Evolutionary conservation across 257 asterid species (phyloP).

Genomic region (Nicotiana paniculata): DNA sequence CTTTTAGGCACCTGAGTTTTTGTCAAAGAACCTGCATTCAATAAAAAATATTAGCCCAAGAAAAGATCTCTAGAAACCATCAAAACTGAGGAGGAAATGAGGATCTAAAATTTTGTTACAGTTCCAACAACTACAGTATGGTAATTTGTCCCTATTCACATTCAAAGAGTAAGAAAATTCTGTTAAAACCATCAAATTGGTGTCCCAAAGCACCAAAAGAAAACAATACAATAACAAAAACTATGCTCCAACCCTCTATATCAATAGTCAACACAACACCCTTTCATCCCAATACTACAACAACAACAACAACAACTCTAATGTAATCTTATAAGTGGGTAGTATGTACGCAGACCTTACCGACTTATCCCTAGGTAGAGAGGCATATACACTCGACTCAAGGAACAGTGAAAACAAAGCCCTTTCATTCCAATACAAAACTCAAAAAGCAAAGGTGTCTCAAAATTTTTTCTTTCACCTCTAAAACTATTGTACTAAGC

Average conservation of each 20-base stretch:
- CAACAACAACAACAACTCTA: too few relatives aligned
- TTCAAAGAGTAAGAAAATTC: not conserved
- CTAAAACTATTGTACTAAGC: not conserved
- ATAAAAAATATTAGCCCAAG: not conserved
- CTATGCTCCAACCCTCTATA: too few relatives aligned
- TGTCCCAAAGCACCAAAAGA: not conserved
- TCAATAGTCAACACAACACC: too few relatives aligned
- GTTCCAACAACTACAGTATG: not conserved
- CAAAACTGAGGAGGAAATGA: not conserved
- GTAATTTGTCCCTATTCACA: not conserved
- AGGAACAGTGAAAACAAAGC: too few relatives aligned
- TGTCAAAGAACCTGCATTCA: conserved; percentile 40
- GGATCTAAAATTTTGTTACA: not conserved
- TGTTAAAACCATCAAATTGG: not conserved
- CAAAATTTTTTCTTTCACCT: not conserved
- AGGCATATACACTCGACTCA: too few relatives aligned
- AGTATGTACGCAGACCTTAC: too few relatives aligned
- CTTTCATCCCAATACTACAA: not conserved
- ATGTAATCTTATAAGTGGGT: too few relatives aligned
- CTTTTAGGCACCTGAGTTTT: conserved; percentile 49
- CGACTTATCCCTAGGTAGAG: too few relatives aligned
- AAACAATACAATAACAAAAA: not conserved
- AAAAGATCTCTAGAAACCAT: not conserved
- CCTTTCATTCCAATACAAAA: not conserved
- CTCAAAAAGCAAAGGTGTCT: not conserved